Evolutionary conservation across 805 yeast genomes (phyloP).

Genomic region (Wickerhamomyces bisporus): DNA sequence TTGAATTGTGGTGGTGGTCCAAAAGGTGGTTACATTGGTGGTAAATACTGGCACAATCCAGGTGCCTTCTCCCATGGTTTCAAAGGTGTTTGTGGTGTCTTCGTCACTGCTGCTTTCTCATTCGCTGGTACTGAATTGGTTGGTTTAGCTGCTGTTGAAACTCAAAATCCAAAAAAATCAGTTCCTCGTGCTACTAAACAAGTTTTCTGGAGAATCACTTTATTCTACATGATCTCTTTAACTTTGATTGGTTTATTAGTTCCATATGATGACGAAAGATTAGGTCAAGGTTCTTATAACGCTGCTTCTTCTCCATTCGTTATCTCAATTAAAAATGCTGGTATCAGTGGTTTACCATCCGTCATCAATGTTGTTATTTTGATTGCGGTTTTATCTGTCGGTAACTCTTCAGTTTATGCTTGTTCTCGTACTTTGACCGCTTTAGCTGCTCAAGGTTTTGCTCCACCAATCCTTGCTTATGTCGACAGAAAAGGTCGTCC

Average conservation of each 20-base stretch:
- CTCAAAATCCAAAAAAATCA: slow-evolving; percentile 58
- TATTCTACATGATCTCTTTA: slow-evolving; percentile 60
- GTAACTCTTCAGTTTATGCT: slow-evolving; percentile 67
- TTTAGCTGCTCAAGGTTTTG: slow-evolving; percentile 57
- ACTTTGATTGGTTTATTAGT: slow-evolving; percentile 62
- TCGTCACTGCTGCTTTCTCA: slow-evolving; percentile 72
- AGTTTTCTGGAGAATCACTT: slow-evolving; percentile 73
- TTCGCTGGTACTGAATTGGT: slow-evolving; percentile 70
- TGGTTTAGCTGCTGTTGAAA: slow-evolving; percentile 76
- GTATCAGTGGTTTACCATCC: slow-evolving; percentile 58
- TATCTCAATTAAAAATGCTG: slow-evolving; percentile 60
- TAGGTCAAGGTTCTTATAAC: slow-evolving; percentile 46
- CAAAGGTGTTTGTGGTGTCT: slow-evolving; percentile 67
- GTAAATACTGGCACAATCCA: slow-evolving; percentile 45
- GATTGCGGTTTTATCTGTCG: slow-evolving; percentile 64
- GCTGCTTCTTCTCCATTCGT: slow-evolving; percentile 77
- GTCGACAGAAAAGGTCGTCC: slow-evolving; percentile 69
- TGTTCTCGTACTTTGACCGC: slow-evolving; percentile 63
- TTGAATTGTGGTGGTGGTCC: slow-evolving; percentile 53
- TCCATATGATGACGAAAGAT: slow-evolving; percentile 50
- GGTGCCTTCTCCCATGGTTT: slow-evolving; percentile 49
- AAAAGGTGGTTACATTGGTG: slow-evolving; percentile 42
- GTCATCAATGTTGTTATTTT: slow-evolving; percentile 66
- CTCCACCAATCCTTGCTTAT: slow-evolving; percentile 54
- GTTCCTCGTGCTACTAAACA: slow-evolving; percentile 75